Evolutionary conservation across 2,329 filamentous ascomycete species (phyloP).

Genomic region (Fusarium brevicatenulatum): DNA sequence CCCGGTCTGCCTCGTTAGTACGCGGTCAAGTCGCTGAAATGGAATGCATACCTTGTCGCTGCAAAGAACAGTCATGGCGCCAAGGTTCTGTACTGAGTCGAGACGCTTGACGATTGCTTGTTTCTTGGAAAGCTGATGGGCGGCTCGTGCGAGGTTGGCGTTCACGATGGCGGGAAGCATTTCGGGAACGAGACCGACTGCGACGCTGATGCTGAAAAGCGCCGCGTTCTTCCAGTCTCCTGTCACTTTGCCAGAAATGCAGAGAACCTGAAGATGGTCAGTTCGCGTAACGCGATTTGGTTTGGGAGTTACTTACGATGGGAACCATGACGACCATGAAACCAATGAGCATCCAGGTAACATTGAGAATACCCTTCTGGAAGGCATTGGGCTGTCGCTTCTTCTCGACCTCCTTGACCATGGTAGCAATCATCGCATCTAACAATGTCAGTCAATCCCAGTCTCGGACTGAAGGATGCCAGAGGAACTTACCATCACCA

Average conservation of each 20-base stretch:
- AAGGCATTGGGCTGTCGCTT: not conserved
- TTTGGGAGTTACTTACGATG: not conserved
- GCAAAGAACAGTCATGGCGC: not conserved
- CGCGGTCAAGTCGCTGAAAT: fast-evolving
- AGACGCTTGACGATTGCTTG: not conserved
- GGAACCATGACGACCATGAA: constrained; percentile 9
- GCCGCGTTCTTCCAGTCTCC: not conserved
- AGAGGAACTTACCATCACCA: not conserved
- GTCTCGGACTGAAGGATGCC: too few species aligned
- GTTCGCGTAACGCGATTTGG: fast-evolving
- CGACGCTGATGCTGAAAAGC: not conserved
- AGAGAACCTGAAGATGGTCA: not conserved
- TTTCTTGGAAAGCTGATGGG: not conserved
- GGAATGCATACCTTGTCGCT: not conserved
- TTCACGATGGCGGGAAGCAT: constrained; percentile 8
- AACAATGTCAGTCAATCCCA: too few species aligned
- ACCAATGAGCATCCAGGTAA: not conserved
- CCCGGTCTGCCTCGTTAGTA: not conserved
- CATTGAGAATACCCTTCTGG: not conserved
- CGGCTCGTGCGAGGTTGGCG: not conserved
- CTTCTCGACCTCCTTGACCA: constrained; percentile 3
- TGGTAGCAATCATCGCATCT: not conserved
- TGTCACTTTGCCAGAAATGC: not conserved
- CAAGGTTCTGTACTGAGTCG: not conserved
- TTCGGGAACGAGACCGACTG: not conserved